phyloP scores from a whole-genome alignment of 176 grass and related monocot genomes.

The Cocos nucifera region DNA sequence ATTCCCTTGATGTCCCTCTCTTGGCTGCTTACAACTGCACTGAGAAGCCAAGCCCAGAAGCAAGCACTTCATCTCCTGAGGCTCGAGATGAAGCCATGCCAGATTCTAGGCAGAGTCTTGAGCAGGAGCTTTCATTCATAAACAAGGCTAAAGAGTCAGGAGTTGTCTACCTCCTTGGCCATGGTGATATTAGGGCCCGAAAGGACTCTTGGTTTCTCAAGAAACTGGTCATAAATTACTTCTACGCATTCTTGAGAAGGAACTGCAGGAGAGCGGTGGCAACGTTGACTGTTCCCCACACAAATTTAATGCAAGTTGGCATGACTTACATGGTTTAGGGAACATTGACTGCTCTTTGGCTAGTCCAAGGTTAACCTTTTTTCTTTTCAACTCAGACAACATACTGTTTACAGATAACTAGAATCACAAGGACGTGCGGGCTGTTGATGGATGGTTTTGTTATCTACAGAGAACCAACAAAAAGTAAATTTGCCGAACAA shows the following conservation, averaged over 20 bases:
- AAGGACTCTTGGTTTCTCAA: slow-evolving; percentile 94
- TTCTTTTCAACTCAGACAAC: too few relatives aligned
- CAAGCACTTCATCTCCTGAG: slow-evolving; percentile 49
- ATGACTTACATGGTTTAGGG: slow-evolving; percentile 88
- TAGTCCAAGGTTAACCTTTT: too few relatives aligned
- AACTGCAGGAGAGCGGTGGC: slow-evolving; percentile 83
- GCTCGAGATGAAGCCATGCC: slow-evolving; percentile 18
- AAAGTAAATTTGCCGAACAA: too few relatives aligned
- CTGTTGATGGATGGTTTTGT: too few relatives aligned
- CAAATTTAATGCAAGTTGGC: slow-evolving; percentile 80
- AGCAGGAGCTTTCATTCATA: slow-evolving; percentile 72
- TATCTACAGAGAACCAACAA: too few relatives aligned
- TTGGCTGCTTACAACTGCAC: slow-evolving; percentile 21
- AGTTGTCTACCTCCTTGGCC: slow-evolving; percentile 81
- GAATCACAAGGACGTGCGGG: too few relatives aligned
- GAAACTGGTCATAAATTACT: slow-evolving; percentile 97
- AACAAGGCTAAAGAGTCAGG: slow-evolving; percentile 75
- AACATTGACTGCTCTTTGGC: too few relatives aligned
- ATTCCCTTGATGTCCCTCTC: slow-evolving; percentile 62
- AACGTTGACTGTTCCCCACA: slow-evolving; percentile 55
- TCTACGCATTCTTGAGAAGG: slow-evolving; percentile 82
- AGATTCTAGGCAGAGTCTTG: slow-evolving; percentile 45
- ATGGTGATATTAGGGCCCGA: slow-evolving; percentile 75
- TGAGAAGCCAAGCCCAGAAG: slow-evolving; percentile 32
- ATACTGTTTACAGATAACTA: too few relatives aligned